Evolutionary conservation across 805 yeast genomes (phyloP).

Genomic region (Metschnikowia amazonensis): DNA sequence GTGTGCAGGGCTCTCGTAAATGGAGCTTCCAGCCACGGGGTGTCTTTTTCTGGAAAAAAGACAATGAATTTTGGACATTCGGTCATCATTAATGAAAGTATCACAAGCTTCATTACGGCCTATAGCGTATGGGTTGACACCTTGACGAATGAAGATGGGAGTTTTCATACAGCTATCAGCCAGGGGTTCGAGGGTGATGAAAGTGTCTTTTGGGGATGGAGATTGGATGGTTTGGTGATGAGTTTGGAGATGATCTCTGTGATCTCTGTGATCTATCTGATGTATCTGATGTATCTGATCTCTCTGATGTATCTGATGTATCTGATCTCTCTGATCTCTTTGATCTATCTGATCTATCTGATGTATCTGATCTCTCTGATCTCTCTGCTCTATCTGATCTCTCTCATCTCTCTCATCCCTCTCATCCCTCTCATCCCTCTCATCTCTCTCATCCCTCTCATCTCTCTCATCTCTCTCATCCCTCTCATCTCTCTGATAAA

Average conservation of each 20-base stretch:
- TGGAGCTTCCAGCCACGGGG: conserved; percentile 45
- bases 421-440: too few relatives aligned
- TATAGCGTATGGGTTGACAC: conserved; percentile 60
- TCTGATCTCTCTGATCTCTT: too few relatives aligned
- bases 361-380: too few relatives aligned
- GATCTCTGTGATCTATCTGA: too few relatives aligned
- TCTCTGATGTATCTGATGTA: too few relatives aligned
- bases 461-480: too few relatives aligned
- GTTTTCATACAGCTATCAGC: conserved; percentile 42
- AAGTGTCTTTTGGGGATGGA: conserved; percentile 54
- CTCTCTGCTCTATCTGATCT: too few relatives aligned
- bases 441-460: too few relatives aligned
- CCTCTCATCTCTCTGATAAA: too few relatives aligned
- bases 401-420: too few relatives aligned
- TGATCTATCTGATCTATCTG: too few relatives aligned
- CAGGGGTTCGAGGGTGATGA: conserved; percentile 55
- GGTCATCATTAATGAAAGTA: conserved; percentile 59
- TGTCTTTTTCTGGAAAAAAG: conserved; percentile 60
- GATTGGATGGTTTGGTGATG: neutral
- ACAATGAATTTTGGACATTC: conserved; percentile 86
- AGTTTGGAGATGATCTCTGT: neutral
- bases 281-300: too few relatives aligned
- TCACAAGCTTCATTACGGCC: conserved; percentile 71
- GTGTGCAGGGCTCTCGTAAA: conserved; percentile 69
- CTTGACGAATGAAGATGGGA: conserved; percentile 61